A percentile compares a stretch with the other conserved stretches of the same genome.
Evolutionary conservation across 352 stramenopile genomes (phyloP).

Genomic region (Pythium plurisporium): DNA sequence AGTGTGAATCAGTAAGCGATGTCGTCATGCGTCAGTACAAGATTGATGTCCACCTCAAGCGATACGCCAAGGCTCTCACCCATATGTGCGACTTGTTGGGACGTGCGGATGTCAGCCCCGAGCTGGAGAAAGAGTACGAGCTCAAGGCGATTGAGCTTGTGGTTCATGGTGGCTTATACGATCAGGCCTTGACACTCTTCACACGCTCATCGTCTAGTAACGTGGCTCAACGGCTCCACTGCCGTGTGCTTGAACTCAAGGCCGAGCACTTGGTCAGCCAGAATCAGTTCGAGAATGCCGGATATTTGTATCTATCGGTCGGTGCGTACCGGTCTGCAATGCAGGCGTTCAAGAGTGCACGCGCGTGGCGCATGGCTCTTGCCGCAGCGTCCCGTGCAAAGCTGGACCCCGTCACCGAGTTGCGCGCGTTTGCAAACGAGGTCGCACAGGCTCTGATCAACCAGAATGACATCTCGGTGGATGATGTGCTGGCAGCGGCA

Average conservation of each 20-base stretch:
- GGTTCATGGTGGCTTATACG: conserved; percentile 38
- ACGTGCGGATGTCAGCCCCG: not conserved
- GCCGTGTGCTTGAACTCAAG: conserved; percentile 44
- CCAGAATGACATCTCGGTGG: conserved; percentile 25
- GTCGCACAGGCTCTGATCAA: conserved; percentile 50
- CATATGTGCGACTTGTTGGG: conserved; percentile 38
- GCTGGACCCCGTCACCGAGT: conserved; percentile 18
- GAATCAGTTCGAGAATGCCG: conserved; percentile 46
- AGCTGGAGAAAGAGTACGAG: conserved; percentile 20
- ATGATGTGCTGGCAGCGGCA: conserved; percentile 34
- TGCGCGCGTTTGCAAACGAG: conserved; percentile 42
- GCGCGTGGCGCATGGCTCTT: conserved; percentile 63
- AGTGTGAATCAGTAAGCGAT: conserved; percentile 27
- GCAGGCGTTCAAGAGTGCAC: conserved; percentile 48
- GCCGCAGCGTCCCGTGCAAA: conserved; percentile 29
- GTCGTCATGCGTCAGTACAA: conserved; percentile 46
- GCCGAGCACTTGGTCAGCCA: conserved; percentile 35
- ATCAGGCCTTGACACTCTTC: conserved; percentile 47
- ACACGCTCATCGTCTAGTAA: conserved; percentile 6
- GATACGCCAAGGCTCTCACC: conserved; percentile 36
- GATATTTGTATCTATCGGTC: conserved; percentile 57
- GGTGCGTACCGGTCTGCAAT: conserved; percentile 36
- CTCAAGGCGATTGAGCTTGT: conserved; percentile 40
- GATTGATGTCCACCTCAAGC: conserved; percentile 51
- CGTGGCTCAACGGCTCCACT: conserved; percentile 24